These are phyloP conservation scores for Ochetophila trinervis DNA, from an alignment of 306 rosid species.

Conservation along the genomic window DNA sequence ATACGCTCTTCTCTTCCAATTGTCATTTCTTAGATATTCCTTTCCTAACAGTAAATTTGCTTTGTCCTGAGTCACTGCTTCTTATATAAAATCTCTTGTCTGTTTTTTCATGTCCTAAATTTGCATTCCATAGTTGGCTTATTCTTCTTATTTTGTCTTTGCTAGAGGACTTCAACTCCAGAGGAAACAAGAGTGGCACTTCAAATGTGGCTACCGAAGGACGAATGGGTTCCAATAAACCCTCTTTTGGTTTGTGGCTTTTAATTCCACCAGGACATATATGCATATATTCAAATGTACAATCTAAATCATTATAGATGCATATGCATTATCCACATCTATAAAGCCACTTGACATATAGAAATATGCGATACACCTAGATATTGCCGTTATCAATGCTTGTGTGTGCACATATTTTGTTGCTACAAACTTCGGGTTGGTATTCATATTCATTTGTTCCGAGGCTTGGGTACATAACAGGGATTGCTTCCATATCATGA, in stretches of 20 bases:
- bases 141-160: conserved; percentile 8
- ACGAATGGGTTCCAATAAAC: conserved; percentile 92
- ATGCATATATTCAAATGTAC: background rate
- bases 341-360: no score
- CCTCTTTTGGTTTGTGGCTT: conserved; percentile 72
- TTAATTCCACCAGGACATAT: background rate
- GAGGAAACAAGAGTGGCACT: conserved; percentile 84
- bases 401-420: no score
- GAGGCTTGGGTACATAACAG: no score
- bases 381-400: no score
- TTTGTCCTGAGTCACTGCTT: no score
- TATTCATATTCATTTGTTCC: no score
- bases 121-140: background rate
- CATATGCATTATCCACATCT: background rate
- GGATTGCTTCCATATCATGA: no score
- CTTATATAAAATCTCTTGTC: no score
- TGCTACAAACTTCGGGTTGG: no score
- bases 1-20: no score
- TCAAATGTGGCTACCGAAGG: conserved; percentile 87
- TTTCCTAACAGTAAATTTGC: background rate
- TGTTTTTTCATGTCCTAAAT: background rate
- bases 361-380: no score
- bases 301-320: background rate
- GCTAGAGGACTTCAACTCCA: conserved; percentile 71
- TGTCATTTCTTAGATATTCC: background rate